Evolutionary conservation across 2,329 filamentous ascomycete species (phyloP).

Genomic region (Cytospora leucostoma): DNA sequence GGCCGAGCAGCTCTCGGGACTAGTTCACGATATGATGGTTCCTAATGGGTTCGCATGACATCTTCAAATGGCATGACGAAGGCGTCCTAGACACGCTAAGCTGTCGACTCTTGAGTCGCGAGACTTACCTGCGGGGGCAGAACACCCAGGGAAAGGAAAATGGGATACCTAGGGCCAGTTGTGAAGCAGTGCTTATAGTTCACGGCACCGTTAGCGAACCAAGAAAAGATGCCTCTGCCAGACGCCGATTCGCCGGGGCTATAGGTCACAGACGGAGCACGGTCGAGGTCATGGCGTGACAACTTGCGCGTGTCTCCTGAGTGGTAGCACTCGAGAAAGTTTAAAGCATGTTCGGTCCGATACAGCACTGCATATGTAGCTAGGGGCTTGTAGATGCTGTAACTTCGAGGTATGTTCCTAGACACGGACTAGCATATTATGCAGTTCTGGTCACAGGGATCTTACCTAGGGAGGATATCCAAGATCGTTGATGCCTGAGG

Average conservation of each 20-base stretch:
- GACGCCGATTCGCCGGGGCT: neutral
- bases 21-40: neutral
- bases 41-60: neutral
- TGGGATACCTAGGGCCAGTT: neutral
- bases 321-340: neutral
- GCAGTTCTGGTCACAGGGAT: constrained; percentile 7
- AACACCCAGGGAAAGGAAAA: neutral
- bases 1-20: constrained; percentile 11
- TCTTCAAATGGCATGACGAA: constrained; percentile 20
- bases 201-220: neutral
- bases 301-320: neutral
- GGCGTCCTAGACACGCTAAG: constrained; percentile 4
- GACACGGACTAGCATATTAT: constrained; percentile 5
- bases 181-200: neutral
- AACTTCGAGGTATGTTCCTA: constrained; percentile 4
- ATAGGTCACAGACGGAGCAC: neutral
- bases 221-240: neutral
- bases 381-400: constrained; percentile 1
- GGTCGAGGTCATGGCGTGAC: neutral
- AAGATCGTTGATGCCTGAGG: too few relatives aligned
- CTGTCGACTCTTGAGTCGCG: neutral
- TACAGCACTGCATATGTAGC: neutral
- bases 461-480: neutral
- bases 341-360: neutral
- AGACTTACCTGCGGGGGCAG: neutral